phyloP scores from a whole-genome alignment of 2,329 filamentous ascomycete species.

The Monilinia aucupariae region DNA sequence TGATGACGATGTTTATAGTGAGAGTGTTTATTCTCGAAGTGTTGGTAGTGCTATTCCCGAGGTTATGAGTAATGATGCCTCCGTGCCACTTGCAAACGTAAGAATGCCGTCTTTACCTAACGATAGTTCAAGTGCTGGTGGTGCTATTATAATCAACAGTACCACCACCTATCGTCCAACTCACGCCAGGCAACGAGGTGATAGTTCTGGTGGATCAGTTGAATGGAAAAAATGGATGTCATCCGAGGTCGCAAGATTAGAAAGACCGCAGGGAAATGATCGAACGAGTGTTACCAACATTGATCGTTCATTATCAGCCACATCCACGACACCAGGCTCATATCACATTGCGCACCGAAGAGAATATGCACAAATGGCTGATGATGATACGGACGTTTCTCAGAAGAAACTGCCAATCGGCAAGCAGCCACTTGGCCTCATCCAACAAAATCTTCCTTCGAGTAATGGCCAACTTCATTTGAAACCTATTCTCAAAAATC shows the following conservation, averaged over 20 bases:
- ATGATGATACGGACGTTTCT: slow-evolving; percentile 32
- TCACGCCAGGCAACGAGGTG: slow-evolving; percentile 35
- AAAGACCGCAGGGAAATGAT: slow-evolving; percentile 33
- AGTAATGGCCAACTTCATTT: slow-evolving; percentile 17
- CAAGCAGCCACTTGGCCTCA: slow-evolving; percentile 28
- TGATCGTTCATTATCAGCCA: slow-evolving; percentile 14
- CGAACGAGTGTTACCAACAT: slow-evolving; percentile 26
- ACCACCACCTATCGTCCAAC: slow-evolving; percentile 32
- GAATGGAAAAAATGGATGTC: slow-evolving; percentile 54
- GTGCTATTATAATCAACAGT: slow-evolving; percentile 36
- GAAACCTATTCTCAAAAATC: slow-evolving; percentile 32
- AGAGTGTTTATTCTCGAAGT: slow-evolving; percentile 35
- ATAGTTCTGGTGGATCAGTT: slow-evolving; percentile 43
- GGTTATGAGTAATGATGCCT: slow-evolving; percentile 2
- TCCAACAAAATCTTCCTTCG: slow-evolving; percentile 21
- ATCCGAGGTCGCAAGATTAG: slow-evolving; percentile 46
- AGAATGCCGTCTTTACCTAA: slow-evolving; percentile 24
- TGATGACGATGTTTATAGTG: slow-evolving; percentile 27
- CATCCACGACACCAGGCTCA: slow-evolving; percentile 32
- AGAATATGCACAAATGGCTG: slow-evolving; percentile 47
- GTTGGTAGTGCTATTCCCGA: slow-evolving; percentile 27
- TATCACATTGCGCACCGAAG: slow-evolving; percentile 41
- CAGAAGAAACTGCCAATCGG: slow-evolving; percentile 15
- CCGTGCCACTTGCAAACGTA: slow-evolving; percentile 14
- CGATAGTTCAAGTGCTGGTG: slow-evolving; percentile 27